Evolutionary conservation across 2,329 filamentous ascomycete genomes (phyloP).

Genomic region (Thelonectria rubi): DNA sequence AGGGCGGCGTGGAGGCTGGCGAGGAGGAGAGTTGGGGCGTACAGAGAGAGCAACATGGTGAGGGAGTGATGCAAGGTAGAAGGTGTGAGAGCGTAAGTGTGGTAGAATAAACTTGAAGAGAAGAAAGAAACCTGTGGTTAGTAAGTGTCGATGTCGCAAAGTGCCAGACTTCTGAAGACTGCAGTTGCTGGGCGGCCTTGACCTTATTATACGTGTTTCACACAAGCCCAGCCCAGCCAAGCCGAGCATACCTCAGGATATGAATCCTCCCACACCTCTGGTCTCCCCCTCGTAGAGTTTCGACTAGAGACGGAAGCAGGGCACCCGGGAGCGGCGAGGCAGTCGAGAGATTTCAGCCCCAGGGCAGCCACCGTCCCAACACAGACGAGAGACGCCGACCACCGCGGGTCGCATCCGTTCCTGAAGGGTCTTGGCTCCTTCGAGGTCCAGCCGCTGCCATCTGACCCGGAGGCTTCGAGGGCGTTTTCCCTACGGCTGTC

Average conservation of each 20-base stretch:
- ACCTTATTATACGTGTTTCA: too few relatives aligned
- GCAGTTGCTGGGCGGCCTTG: too few relatives aligned
- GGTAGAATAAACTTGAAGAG: too few relatives aligned
- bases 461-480: too few relatives aligned
- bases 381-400: background rate
- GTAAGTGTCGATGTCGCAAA: too few relatives aligned
- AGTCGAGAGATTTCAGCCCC: background rate
- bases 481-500: too few relatives aligned
- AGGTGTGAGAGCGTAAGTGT: too few relatives aligned
- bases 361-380: background rate
- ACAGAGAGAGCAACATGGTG: constrained; percentile 33
- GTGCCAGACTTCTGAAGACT: too few relatives aligned
- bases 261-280: background rate
- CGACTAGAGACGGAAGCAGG: background rate
- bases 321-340: background rate
- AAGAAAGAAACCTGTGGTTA: too few relatives aligned
- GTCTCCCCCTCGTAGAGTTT: background rate
- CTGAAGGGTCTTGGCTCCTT: background rate
- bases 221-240: too few relatives aligned
- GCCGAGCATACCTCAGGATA: background rate
- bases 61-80: too few relatives aligned
- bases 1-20: constrained; percentile 7
- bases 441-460: too few relatives aligned
- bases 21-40: constrained; percentile 19
- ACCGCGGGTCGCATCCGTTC: background rate